Base-by-base conservation (phyloP, 2,329 filamentous ascomycete species). In the Paradendryphiella salina region DNA sequence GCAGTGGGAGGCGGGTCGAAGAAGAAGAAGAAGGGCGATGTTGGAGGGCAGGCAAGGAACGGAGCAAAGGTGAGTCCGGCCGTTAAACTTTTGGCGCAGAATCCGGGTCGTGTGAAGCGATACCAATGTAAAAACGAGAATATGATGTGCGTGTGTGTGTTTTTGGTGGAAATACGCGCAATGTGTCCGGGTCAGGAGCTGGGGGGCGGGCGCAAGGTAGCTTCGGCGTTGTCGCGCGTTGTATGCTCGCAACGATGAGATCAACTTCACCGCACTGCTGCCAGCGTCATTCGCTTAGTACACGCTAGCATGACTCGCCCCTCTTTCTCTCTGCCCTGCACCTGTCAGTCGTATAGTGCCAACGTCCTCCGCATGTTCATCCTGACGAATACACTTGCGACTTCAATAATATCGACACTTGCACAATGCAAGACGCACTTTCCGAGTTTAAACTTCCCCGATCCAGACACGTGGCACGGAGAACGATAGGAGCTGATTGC, bases 251-350 rank as follows among this genome's bases (percentile, higher is more conserved):
- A 51, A 43, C 52, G 43, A 60, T 56, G 46, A 53, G 52, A 50
- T 58, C 49, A 55, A 45, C 44, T 46, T 47, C 52, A 53, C 46
- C 40, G 38, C 23, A 11, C 33, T 46, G 40, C 47, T 36, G 50
- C 46, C 46, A 51, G 54, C 50, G 46, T 47, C 41, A 52, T 52
- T 56, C 46, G 37, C 43, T 52, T 47, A 52, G 50, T 37, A 11
- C 35, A 8, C 18, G 32, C 41, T 35, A 39, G 28, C 54, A 57
- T 60, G 57, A 57, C 54, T 59, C 54, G 56, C 32, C n/a, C n/a
- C n/a, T n/a, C n/a, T n/a, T n/a, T 5, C 17, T 7, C 17, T 23
- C 13, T 21, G 23, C 37, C 40, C 26, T 44, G 32, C 28, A 34
- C 33, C 32, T 48, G 46, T 43, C 43, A 42, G 21, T 10, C 15